Evolutionary conservation across 805 yeast species (phyloP).

Genomic region (Peterozyma toletana): DNA sequence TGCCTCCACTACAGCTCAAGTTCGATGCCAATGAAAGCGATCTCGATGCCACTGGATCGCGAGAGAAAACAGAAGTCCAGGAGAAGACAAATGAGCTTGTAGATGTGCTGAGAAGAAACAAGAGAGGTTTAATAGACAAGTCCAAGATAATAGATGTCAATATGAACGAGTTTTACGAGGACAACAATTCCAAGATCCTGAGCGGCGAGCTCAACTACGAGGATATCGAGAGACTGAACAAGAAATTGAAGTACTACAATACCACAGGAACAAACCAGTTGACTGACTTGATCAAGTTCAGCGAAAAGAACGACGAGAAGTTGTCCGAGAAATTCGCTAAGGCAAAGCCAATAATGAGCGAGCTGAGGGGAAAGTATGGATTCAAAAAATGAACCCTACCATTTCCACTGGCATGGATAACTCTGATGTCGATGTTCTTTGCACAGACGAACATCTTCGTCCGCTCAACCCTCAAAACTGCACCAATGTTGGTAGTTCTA

Average conservation of each 20-base stretch:
- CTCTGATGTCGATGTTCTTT: too few relatives aligned
- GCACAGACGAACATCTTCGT: too few relatives aligned
- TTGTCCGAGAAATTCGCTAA: slow-evolving; percentile 14
- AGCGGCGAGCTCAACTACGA: slow-evolving; percentile 24
- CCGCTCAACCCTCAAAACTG: too few relatives aligned
- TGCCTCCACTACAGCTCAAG: slow-evolving; percentile 1
- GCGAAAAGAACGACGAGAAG: slow-evolving; percentile 19
- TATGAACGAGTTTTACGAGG: slow-evolving; percentile 28
- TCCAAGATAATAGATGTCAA: slow-evolving; percentile 25
- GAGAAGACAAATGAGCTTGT: background rate
- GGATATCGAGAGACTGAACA: slow-evolving; percentile 11
- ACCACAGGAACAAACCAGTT: slow-evolving; percentile 24
- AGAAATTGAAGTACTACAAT: slow-evolving; percentile 17
- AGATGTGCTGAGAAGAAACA: background rate
- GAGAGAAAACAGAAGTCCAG: background rate
- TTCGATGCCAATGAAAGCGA: background rate
- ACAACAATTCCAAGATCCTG: slow-evolving; percentile 21
- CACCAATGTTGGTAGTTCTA: too few relatives aligned
- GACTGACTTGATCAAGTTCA: slow-evolving; percentile 20
- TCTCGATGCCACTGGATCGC: background rate
- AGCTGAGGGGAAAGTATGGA: slow-evolving; percentile 13
- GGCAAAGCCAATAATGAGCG: slow-evolving; percentile 11
- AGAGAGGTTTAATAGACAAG: slow-evolving; percentile 9
- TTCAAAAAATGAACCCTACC: slow-evolving; percentile 5
- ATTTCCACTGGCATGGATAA: background rate